A percentile compares a stretch with the other conserved stretches of the same genome.
These are phyloP conservation scores for Rhododendron vialii DNA, from an alignment of 148 eudicot species.

Conservation along the genomic window DNA sequence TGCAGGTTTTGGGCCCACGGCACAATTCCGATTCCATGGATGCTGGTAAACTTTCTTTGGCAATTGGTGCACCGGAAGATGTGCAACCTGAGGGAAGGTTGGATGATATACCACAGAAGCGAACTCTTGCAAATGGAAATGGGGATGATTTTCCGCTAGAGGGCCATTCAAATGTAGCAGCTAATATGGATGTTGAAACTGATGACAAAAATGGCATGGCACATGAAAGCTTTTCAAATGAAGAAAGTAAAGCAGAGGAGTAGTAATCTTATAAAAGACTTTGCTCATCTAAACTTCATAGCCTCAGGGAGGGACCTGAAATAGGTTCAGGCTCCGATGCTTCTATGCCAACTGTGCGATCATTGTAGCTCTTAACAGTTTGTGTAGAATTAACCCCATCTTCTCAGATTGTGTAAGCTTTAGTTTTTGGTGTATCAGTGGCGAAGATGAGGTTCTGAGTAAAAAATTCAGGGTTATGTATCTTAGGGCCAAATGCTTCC, in stretches of 20 bases:
- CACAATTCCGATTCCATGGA: slow-evolving; percentile 23
- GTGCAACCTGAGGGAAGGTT: slow-evolving; percentile 18
- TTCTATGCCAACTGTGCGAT: background rate
- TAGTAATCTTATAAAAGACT: slow-evolving; percentile 12
- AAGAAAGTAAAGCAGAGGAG: slow-evolving; percentile 15
- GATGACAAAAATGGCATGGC: slow-evolving; percentile 21
- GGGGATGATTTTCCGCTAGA: slow-evolving; percentile 22
- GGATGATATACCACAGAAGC: slow-evolving; percentile 15
- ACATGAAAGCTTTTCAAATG: slow-evolving; percentile 12
- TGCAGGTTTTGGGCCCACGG: slow-evolving; percentile 14
- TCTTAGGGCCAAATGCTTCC: background rate
- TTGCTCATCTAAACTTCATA: slow-evolving; percentile 4
- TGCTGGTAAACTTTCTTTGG: slow-evolving; percentile 10
- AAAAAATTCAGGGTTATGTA: background rate
- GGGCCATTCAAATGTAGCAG: slow-evolving; percentile 17
- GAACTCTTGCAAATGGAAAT: slow-evolving; percentile 17
- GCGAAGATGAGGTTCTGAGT: background rate
- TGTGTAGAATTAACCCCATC: background rate
- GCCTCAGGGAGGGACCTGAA: background rate
- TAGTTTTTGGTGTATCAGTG: background rate
- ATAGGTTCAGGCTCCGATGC: background rate
- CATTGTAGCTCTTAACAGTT: too few relatives aligned
- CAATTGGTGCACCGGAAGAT: slow-evolving; percentile 26
- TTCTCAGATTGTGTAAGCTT: background rate
- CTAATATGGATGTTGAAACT: slow-evolving; percentile 20